Evolutionary conservation across 192 early-diverging fungal species (phyloP).

Genomic region (Backusella australiensis): DNA sequence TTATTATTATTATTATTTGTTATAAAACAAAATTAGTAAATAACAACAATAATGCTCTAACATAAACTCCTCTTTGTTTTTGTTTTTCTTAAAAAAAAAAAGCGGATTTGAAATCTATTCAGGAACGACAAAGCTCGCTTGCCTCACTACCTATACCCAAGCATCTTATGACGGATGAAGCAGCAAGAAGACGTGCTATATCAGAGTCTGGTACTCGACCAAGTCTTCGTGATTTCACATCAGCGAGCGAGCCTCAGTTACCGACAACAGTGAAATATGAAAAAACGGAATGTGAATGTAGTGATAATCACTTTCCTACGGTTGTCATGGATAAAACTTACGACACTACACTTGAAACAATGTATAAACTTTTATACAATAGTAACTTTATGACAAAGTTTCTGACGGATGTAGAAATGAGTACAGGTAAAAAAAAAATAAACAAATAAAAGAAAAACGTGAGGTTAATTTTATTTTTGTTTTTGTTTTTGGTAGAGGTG

Average conservation of each 20-base stretch:
- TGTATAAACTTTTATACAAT: conserved; percentile 55
- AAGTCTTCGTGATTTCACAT: neutral
- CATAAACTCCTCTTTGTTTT: neutral
- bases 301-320: conserved; percentile 43
- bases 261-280: conserved; percentile 13
- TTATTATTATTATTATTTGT: neutral
- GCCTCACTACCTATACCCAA: conserved; percentile 29
- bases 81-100: neutral
- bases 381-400: conserved; percentile 45
- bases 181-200: conserved; percentile 23
- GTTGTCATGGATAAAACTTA: conserved; percentile 44
- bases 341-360: conserved; percentile 42
- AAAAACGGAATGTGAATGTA: conserved; percentile 48
- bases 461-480: neutral
- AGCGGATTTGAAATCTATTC: neutral
- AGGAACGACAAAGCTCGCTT: conserved; percentile 22
- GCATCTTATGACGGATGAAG: conserved; percentile 10
- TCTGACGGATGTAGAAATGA: conserved; percentile 45
- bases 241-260: neutral
- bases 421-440: conserved; percentile 37
- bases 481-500: conserved; percentile 29
- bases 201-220: conserved; percentile 35
- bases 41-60: neutral
- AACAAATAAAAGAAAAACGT: neutral
- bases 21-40: neutral